Percentiles rank a stretch among this genome's conserved stretches.
These are phyloP conservation scores for Boletus tylopilopsis DNA, from an alignment of 768 basidiomycete genomes.

Conservation along the genomic window DNA sequence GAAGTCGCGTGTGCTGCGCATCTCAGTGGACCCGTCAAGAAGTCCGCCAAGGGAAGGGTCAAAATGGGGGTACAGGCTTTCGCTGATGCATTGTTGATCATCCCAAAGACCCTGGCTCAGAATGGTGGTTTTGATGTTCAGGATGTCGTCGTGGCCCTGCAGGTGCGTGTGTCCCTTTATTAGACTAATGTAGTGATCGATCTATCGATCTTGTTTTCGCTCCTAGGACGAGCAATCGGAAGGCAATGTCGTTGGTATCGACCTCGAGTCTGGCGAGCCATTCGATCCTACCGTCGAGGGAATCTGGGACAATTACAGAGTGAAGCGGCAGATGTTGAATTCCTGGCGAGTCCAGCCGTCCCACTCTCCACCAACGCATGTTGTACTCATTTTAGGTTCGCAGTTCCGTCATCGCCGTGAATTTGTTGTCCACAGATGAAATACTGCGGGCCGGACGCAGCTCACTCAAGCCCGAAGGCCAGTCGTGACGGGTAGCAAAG, in stretches of 20 bases:
- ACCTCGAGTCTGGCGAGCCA: conserved; percentile 91
- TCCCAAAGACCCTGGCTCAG: conserved; percentile 93
- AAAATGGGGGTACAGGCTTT: conserved; percentile 98
- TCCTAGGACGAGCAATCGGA: conserved; percentile 87
- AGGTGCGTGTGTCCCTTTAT: conserved; percentile 46
- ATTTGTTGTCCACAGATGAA: conserved; percentile 93
- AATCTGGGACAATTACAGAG: conserved; percentile 98
- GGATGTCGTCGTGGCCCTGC: conserved; percentile 87
- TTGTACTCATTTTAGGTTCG: conserved; percentile 25
- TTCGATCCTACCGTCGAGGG: conserved; percentile 95
- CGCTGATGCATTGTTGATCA: conserved; percentile 89
- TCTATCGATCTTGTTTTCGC: conserved; percentile 5
- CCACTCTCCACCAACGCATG: conserved; percentile 12
- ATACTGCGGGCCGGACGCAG: conserved; percentile 87
- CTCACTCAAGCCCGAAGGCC: conserved; percentile 79
- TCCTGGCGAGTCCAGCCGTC: conserved; percentile 64
- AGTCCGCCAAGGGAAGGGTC: conserved; percentile 84
- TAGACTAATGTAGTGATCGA: conserved; percentile 7
- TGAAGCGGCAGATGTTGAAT: conserved; percentile 98
- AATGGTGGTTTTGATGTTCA: conserved; percentile 98
- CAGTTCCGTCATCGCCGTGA: conserved; percentile 92
- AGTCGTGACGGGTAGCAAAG: conserved; percentile 37
- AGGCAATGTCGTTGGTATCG: conserved; percentile 88
- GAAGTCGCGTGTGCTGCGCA: conserved; percentile 90
- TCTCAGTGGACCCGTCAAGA: conserved; percentile 75